These are phyloP conservation scores for Fusarium sp. DNA, from an alignment of 2,329 filamentous ascomycete species.

Conservation along the genomic window DNA sequence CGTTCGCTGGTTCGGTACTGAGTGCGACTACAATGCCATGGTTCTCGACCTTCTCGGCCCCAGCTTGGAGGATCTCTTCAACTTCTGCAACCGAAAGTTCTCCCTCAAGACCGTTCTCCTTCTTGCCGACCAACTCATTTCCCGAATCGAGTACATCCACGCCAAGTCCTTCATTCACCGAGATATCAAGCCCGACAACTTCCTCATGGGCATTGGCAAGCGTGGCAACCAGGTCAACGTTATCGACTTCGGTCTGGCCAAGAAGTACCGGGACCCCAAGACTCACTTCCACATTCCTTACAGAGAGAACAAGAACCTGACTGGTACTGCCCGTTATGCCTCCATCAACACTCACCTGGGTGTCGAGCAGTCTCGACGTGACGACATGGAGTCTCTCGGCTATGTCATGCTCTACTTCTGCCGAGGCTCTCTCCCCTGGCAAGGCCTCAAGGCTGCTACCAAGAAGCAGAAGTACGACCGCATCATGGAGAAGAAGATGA, in stretches of 20 bases:
- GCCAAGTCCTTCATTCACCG: slow-evolving; percentile 99
- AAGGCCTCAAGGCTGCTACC: slow-evolving; percentile 96
- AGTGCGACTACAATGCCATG: slow-evolving; percentile 99
- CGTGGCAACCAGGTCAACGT: slow-evolving; percentile 99
- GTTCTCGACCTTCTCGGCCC: slow-evolving; percentile 96
- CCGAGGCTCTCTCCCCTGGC: slow-evolving; percentile 98
- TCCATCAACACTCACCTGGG: slow-evolving; percentile 99
- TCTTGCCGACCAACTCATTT: slow-evolving; percentile 97
- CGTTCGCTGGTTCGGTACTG: slow-evolving; percentile 98
- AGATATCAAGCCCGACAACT: slow-evolving; percentile 99
- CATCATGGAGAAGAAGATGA: slow-evolving; percentile 99
- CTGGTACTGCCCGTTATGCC: slow-evolving; percentile 96
- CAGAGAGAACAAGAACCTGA: slow-evolving; percentile 99
- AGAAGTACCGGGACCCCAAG: slow-evolving; percentile 99
- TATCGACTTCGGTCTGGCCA: slow-evolving; percentile 97
- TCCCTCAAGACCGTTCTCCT: slow-evolving; percentile 97
- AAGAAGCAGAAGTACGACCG: slow-evolving; percentile 99
- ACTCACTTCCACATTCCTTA: slow-evolving; percentile 99
- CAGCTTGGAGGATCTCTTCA: slow-evolving; percentile 97
- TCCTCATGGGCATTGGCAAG: slow-evolving; percentile 99
- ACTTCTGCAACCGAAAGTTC: slow-evolving; percentile 99
- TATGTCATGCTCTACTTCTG: slow-evolving; percentile 99
- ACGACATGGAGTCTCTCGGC: slow-evolving; percentile 98
- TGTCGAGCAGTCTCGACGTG: slow-evolving; percentile 98
- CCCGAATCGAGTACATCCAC: slow-evolving; percentile 99